Percentiles rank a stretch among this genome's conserved stretches.
Conservation (phyloP, 75 land plant genomes). For the Cupressus sempervirens region DNA sequence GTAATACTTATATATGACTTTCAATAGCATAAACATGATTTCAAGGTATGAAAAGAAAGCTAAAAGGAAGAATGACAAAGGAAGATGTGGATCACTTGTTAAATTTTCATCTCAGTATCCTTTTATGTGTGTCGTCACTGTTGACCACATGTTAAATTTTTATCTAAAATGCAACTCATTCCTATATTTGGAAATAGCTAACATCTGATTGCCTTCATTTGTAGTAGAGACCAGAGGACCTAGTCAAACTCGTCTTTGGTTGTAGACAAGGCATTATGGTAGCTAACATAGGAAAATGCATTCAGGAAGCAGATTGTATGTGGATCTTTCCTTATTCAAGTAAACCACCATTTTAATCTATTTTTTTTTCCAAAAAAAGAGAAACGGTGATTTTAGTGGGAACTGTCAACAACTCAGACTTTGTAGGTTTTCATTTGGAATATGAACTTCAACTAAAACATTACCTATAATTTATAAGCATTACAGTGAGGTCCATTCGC, state of each 20-base stretch:
- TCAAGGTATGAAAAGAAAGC: too few relatives aligned
- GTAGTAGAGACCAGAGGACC: neutral
- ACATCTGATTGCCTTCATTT: neutral
- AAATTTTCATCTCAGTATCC: neutral
- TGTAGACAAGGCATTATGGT: neutral
- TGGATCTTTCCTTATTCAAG: neutral
- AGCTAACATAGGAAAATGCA: neutral
- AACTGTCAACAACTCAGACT: neutral
- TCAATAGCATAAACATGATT: too few relatives aligned
- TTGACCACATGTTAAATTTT: neutral
- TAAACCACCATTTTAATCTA: neutral
- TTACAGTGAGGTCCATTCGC: neutral
- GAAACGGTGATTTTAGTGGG: neutral
- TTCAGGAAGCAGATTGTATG: neutral
- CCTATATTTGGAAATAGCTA: neutral
- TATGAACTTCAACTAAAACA: neutral
- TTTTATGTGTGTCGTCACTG: too few relatives aligned
- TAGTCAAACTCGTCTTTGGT: neutral
- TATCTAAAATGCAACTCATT: neutral
- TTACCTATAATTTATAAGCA: neutral
- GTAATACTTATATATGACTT: too few relatives aligned
- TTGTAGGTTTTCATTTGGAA: neutral
- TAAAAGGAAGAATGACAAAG: too few relatives aligned
- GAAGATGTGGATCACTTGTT: too few relatives aligned
- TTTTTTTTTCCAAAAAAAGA: neutral